Evolutionary conservation across 75 land plant species (phyloP).

Genomic region (Pinus albicaulis): DNA sequence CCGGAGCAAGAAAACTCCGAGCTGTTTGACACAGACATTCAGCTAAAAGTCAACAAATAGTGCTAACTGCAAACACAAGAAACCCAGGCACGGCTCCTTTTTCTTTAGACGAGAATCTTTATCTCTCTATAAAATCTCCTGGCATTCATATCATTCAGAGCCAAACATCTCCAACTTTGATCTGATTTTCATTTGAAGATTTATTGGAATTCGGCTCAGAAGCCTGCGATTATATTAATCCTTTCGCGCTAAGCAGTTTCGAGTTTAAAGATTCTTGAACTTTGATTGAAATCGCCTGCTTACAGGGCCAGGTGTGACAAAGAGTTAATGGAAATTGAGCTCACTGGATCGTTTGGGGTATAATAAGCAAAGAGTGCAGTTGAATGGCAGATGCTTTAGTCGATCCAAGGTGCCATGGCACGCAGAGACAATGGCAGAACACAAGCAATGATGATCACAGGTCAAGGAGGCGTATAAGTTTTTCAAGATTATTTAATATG

Average conservation of each 20-base stretch:
- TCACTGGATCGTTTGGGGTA: background rate
- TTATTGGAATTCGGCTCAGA: no score
- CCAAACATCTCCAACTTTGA: no score
- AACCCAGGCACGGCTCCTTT: background rate
- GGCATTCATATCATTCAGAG: background rate
- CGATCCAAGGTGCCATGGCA: background rate
- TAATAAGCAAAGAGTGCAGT: background rate
- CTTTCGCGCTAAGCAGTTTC: no score
- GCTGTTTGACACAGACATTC: background rate
- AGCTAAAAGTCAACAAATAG: constrained; percentile 6
- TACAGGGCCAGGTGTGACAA: background rate
- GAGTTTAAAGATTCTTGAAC: no score
- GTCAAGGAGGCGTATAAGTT: background rate
- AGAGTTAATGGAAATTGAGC: constrained; percentile 23
- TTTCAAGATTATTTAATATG: background rate
- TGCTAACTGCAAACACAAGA: background rate
- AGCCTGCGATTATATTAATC: no score
- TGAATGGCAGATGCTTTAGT: constrained; percentile 7
- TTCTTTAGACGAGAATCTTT: background rate
- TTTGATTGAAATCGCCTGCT: background rate
- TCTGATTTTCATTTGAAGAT: no score
- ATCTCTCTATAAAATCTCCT: background rate
- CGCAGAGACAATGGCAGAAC: background rate
- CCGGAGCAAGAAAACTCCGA: background rate
- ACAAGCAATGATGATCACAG: background rate